Base-by-base conservation (phyloP, 1,284 basidiomycete species). In the Earliella scabrosa region DNA sequence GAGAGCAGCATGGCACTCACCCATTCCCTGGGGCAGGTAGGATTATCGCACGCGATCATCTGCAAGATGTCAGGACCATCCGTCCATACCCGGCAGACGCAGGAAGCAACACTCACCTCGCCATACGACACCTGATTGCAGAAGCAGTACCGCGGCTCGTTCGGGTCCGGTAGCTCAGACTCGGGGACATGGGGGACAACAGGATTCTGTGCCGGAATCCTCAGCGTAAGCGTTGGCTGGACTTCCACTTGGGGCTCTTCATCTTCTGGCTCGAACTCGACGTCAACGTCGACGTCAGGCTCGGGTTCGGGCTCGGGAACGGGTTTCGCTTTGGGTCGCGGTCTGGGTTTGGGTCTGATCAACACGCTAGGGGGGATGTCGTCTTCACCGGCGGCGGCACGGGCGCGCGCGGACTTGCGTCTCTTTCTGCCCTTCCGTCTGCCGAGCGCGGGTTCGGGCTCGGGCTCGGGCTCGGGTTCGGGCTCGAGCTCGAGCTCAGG, bases 21-120 rank as follows among this genome's bases (percentile, higher is more conserved):
- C 92, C 92, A 95, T 83, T 93, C 90, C 35, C 77, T 73, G 62
- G 80, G 74, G 67, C 92, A 95, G 29, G 77, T 75, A 34, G 75
- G 71, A 60, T 82, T 82, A 68, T 95, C 93, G 66, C 92, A 95
- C 3, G 77, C 92, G 58, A 95, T 86, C 93, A 95, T 94, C 90
- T 93, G 62, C 51, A 50, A 20, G 21, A 59, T 21, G 16, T 26
- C 5, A 45, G 11, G 18, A 14, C 32, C n/a, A 23, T 24, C 16
- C 16, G 32, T n/a, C n/a, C n/a, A n/a, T n/a, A n/a, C n/a, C 32
- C 3, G 16, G 10, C 32, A 34, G 32, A 34, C 10, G 32, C 32
- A 34, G 11, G 32, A 34, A 11, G 32, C 5, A 34, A 48, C 36
- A 74, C 82, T 61, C 66, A 90, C 90, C 71, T 87, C 83, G 65